Base-by-base conservation (phyloP, 257 asterid genomes). In the Solanum peruvianum region DNA sequence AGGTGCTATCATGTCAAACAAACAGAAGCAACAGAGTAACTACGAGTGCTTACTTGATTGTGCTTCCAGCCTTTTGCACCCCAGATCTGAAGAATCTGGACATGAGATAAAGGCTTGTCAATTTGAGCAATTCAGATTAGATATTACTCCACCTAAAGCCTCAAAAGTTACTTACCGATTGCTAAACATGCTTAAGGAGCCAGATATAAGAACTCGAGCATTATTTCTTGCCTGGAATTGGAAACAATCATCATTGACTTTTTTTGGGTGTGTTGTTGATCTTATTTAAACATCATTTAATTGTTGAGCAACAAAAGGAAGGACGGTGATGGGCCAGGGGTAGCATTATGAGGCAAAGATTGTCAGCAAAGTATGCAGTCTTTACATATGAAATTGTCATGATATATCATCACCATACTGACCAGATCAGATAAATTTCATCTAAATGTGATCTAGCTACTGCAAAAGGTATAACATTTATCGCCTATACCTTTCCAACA, bases 151-250 rank as follows among this genome's bases (percentile, higher is more conserved):
- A 35, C 7, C 33, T 67, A 84, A 77, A 80, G 86, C 23, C 52
- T 42, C 25, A 56, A 27, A 37, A 70, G 25, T 29, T 69, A 77
- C 90, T 87, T 76, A 91, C 93, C 77, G 86, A 75, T 91, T 86
- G 80, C 91, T 89, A 89, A 91, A 91, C 90, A 89, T 86, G 58
- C 75, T 49, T 41, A 89, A 84, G 62, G 93, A 91, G 67, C 93
- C 93, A n/a, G 91, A 86, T 78, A 91, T 80, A 62, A 91, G 87
- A 85, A 91, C 84, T 9, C 93, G 89, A 56, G 90, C 93, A 88
- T 89, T 89, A 88, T 91, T 91, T 88, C 93, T 89, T 39, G 93
- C 93, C 93, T 91, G 88, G 80, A 88, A 76, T 29, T 83, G 41
- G 13, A 82, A 76, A 88, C 78, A 45, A 84, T 20, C 16, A 42